A percentile compares a stretch with the other conserved stretches of the same genome.
Evolutionary conservation across 164 flowering plant species (phyloP).

Genomic region (Macadamia integrifolia): DNA sequence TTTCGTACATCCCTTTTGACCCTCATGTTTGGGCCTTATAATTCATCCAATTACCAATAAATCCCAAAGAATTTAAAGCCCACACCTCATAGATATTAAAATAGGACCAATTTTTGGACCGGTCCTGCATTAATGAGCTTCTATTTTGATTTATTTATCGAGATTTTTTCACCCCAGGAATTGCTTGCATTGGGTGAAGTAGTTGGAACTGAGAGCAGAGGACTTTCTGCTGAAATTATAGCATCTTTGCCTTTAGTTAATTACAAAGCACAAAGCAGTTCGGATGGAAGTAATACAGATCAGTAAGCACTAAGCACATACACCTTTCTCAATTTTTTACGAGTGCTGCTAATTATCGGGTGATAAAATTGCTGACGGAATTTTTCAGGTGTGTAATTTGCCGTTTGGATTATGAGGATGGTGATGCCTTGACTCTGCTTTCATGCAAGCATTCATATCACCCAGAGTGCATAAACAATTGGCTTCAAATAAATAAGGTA

Average conservation of each 20-base stretch:
- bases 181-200: conserved; percentile 85
- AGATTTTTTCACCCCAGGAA: conserved; percentile 43
- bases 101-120: no score
- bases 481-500: conserved; percentile 90
- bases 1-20: no score
- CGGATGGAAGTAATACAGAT: conserved; percentile 55
- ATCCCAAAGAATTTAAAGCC: no score
- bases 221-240: conserved; percentile 72
- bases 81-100: no score
- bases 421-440: conserved; percentile 60
- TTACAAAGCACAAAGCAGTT: conserved; percentile 45
- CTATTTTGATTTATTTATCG: neutral
- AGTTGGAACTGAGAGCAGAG: conserved; percentile 90
- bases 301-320: conserved; percentile 59
- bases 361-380: neutral
- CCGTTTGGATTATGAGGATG: conserved; percentile 75
- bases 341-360: neutral
- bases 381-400: conserved; percentile 82
- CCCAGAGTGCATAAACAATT: conserved; percentile 77
- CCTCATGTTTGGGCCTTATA: no score
- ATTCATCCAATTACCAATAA: no score
- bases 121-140: neutral
- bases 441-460: conserved; percentile 91
- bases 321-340: neutral
- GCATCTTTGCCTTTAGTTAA: conserved; percentile 66